Evolutionary conservation across 208 protist genomes (phyloP).

Genomic region (Trypanosoma melophagium): DNA sequence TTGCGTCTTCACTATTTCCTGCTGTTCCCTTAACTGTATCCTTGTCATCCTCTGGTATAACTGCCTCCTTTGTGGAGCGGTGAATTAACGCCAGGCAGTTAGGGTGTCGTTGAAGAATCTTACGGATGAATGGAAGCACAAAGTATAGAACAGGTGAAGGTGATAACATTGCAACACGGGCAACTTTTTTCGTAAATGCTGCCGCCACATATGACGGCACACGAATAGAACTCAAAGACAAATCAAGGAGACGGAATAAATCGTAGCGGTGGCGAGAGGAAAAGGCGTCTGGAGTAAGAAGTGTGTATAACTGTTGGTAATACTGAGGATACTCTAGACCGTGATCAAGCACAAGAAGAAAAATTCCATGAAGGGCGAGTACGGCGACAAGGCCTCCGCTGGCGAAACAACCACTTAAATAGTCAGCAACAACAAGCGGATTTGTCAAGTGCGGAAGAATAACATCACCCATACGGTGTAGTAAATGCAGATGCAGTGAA

Average conservation of each 20-base stretch:
- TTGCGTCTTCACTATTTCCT: slow-evolving; percentile 1
- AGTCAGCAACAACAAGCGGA: slow-evolving; percentile 84
- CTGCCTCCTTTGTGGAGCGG: slow-evolving; percentile 64
- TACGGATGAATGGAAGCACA: slow-evolving; percentile 79
- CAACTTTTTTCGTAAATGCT: slow-evolving; percentile 76
- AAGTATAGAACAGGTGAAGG: slow-evolving; percentile 87
- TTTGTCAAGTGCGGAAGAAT: slow-evolving; percentile 83
- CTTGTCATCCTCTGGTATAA: slow-evolving; percentile 39
- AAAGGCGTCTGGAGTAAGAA: slow-evolving; percentile 81
- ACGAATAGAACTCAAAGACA: slow-evolving; percentile 79
- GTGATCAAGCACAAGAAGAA: slow-evolving; percentile 89
- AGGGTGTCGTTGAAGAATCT: slow-evolving; percentile 82
- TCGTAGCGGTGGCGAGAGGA: slow-evolving; percentile 85
- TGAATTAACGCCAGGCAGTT: slow-evolving; percentile 90
- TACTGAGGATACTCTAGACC: slow-evolving; percentile 89
- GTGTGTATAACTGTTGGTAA: slow-evolving; percentile 89
- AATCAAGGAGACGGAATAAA: slow-evolving; percentile 82
- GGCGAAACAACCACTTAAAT: slow-evolving; percentile 80
- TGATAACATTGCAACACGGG: slow-evolving; percentile 59
- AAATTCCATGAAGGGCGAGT: slow-evolving; percentile 83
- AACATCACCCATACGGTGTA: slow-evolving; percentile 68
- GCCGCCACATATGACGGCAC: slow-evolving; percentile 84
- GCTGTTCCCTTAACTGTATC: not conserved
- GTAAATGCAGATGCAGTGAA: slow-evolving; percentile 74
- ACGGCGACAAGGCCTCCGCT: slow-evolving; percentile 86